Evolutionary conservation across 1,284 basidiomycete species (phyloP), one percentile per base, ranked within the genome.

Genomic region (Rhodotorula glutinis): DNA sequence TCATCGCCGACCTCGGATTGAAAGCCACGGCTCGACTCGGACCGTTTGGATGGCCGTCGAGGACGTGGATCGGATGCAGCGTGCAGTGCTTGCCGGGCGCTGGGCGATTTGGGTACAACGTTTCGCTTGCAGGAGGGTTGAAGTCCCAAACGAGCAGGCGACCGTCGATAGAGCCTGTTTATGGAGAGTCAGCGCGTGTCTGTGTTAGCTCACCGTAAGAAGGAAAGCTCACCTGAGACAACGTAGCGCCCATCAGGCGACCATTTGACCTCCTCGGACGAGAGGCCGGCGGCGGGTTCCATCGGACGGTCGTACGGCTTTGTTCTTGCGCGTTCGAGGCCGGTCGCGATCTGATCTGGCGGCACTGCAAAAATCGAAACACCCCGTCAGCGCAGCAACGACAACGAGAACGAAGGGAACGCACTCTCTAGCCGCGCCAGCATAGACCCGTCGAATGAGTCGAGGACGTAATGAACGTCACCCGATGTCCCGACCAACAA

Each of bases 401-500:
- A 29, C 16, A 11, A 21, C 7, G 7, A 44, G n/a, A 40, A 25
- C 17, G 21, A 27, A 38, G n/a, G 9, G 7, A 2, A 60, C 69
- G 40, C 41, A 75, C 93, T 91, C 76, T 89, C 89, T 21, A 97
- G 81, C 75, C 92, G 88, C 8, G 88, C 89, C 11, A 95, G 80
- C 8, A 94, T 80, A 70, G 85, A 83, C 0, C 93, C 90, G 65
- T 91, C 87, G 77, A 89, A 96, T 0, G 91, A 87, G 76, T 97
- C 92, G 66, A 96, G 75, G 60, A 99, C 83, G 76, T 98, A 98
- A 79, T 98, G 96, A 4, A 89, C 89, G 75, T 90, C 86, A 4
- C 90, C 89, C 1, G 92, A 90, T 64, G 96, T 98, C 49, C 95
- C 95, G 23, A 96, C 87, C 29, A 99, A 85, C 29, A 99, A 81